Conservation (phyloP, 1,284 basidiomycete genomes). For the Somion occarium region DNA sequence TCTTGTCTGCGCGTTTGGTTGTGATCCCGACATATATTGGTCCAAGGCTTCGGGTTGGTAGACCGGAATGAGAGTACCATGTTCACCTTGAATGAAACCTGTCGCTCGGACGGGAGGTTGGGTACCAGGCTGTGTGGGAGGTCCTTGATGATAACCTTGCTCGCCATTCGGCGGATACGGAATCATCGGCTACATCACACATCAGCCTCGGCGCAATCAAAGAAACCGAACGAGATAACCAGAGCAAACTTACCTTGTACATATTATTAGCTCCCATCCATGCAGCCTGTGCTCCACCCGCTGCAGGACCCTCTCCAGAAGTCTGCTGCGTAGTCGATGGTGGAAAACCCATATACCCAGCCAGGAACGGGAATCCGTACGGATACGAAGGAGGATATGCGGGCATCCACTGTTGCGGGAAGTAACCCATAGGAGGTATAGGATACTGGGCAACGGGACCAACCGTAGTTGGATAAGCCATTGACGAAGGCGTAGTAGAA, state of each 20-base stretch:
- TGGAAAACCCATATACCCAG: constrained; percentile 42
- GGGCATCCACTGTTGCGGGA: constrained; percentile 48
- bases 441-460: background rate
- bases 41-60: constrained; percentile 67
- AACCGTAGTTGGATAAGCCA: background rate
- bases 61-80: constrained; percentile 63
- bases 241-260: constrained; percentile 17
- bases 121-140: constrained; percentile 9
- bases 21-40: constrained; percentile 42
- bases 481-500: constrained; percentile 8
- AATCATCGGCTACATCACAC: constrained; percentile 8
- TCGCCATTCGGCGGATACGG: constrained; percentile 2
- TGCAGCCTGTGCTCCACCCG: background rate
- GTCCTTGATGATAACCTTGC: background rate
- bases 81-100: constrained; percentile 69
- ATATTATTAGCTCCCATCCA: background rate
- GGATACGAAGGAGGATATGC: constrained; percentile 38
- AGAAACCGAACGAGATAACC: background rate
- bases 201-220: background rate
- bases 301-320: constrained; percentile 1
- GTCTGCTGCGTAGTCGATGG: constrained; percentile 22
- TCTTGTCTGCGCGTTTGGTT: constrained; percentile 7
- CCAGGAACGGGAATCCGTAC: constrained; percentile 47
- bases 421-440: constrained; percentile 36
- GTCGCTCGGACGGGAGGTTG: constrained; percentile 62